phyloP scores from a whole-genome alignment of 257 asterid genomes.

The Gynochthodes officinalis region DNA sequence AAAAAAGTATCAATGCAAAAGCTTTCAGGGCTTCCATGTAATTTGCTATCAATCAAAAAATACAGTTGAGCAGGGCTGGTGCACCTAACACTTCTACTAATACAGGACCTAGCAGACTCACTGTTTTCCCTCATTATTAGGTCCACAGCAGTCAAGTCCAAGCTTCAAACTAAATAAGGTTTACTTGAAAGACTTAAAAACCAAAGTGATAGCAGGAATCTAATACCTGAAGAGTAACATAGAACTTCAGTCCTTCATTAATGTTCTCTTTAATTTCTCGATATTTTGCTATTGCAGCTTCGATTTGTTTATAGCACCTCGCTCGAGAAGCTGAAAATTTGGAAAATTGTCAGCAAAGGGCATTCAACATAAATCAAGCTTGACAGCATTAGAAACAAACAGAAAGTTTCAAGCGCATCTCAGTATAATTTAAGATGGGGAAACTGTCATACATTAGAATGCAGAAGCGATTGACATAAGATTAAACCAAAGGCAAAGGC shows the following conservation, averaged over 20 bases:
- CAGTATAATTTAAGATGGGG: not conserved
- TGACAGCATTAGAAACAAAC: not conserved
- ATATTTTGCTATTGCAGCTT: conserved; percentile 87
- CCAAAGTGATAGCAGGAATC: not conserved
- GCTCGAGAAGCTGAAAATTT: conserved; percentile 82
- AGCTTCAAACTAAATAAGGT: not conserved
- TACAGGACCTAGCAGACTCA: too few relatives aligned
- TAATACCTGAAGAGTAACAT: conserved; percentile 89
- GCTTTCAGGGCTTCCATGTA: not conserved
- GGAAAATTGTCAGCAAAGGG: conserved; percentile 13
- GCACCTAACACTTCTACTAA: not conserved
- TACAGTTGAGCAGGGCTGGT: too few relatives aligned
- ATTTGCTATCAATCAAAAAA: too few relatives aligned
- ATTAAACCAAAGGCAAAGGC: not conserved
- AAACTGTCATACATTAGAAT: not conserved
- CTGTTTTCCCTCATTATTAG: not conserved
- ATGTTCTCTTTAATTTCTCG: conserved; percentile 89
- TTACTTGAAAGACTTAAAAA: not conserved
- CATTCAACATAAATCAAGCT: not conserved
- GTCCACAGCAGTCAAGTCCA: not conserved
- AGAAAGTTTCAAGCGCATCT: not conserved
- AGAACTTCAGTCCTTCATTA: conserved; percentile 93
- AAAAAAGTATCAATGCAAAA: not conserved
- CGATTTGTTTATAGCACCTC: conserved; percentile 83
- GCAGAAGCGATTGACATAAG: too few relatives aligned